Evolutionary conservation across 225 moss, liverwort and hornwort genomes (phyloP), one percentile per base, ranked within the genome.

Genomic region (Pleurozium schreberi): DNA sequence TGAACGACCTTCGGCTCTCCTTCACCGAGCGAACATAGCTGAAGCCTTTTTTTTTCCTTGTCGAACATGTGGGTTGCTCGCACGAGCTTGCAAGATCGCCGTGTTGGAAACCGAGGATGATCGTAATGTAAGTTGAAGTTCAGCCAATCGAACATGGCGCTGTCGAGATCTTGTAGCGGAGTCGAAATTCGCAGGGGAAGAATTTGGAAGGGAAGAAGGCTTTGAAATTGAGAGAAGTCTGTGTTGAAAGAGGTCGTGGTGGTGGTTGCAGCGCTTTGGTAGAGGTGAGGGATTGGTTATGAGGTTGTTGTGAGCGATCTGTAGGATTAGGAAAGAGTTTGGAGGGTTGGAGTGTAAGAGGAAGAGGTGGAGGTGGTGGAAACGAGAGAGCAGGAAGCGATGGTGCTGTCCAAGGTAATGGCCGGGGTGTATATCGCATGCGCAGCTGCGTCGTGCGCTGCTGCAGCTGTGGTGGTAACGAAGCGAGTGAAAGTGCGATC

Each of bases 381-480:
- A 30, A 16, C 27, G 61, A 58, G 68, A 59, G 68, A 64, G 34
- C 13, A 63, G 42, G 49, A 36, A 25, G 90, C 80, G 70, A 94
- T 94, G 94, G 91, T 47, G 87, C 74, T 89, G 70, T 84, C 92
- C 58, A 93, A 92, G 86, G 83, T 83, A 49, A 88, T 91, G 88
- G 87, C 71, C 17, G 84, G 92, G 75, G 87, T 92, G 85, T 91
- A 92, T 52, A 73, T 94, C 63, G 93, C 87, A 20, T 94, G 94
- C 38, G 92, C 93, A 90, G 93, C 93, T 90, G 94, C 92, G 62
- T 88, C 91, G 36, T 94, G 93, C 59, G 93, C 91, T 66, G 92
- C 77, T 17, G 94, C 93, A 92, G 93, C 92, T 93, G 92, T 94
- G 63, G 88, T 93, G 79, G 92, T 93, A 23, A 82, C 91, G 59